These are phyloP conservation scores for Cladophialophora bantiana DNA, from an alignment of 2,329 filamentous ascomycete species.

Conservation along the genomic window DNA sequence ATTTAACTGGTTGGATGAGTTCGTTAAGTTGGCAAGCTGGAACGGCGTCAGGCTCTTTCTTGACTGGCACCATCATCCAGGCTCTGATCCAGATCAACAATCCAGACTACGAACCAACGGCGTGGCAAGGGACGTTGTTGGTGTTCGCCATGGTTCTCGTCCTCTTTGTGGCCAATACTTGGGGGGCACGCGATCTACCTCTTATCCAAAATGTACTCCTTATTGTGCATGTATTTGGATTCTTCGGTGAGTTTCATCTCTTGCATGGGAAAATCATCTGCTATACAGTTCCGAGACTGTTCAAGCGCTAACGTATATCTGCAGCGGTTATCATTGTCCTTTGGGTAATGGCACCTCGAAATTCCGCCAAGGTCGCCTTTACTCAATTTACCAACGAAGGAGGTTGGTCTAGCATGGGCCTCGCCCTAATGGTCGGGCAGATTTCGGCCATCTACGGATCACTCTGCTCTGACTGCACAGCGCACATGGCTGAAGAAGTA, in stretches of 20 bases:
- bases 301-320: background rate
- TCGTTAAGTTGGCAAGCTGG: slow-evolving; percentile 60
- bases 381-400: slow-evolving; percentile 48
- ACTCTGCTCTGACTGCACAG: slow-evolving; percentile 43
- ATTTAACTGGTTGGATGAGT: slow-evolving; percentile 60
- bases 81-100: slow-evolving; percentile 52
- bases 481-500: slow-evolving; percentile 56
- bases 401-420: slow-evolving; percentile 48
- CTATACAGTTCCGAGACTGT: background rate
- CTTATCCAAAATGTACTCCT: slow-evolving; percentile 49
- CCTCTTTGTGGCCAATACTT: slow-evolving; percentile 53
- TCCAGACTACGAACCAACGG: slow-evolving; percentile 50
- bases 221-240: slow-evolving; percentile 49
- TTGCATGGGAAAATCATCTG: too few species aligned
- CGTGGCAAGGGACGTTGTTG: slow-evolving; percentile 59
- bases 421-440: slow-evolving; percentile 49
- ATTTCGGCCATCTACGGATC: slow-evolving; percentile 45
- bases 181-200: slow-evolving; percentile 46
- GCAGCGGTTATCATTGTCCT: slow-evolving; percentile 43
- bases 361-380: slow-evolving; percentile 45
- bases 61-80: slow-evolving; percentile 58
- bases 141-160: slow-evolving; percentile 55
- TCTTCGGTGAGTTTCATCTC: slow-evolving; percentile 37
- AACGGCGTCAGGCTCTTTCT: slow-evolving; percentile 56
- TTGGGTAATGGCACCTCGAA: slow-evolving; percentile 46